phyloP scores from a whole-genome alignment of 2,329 filamentous ascomycete species.

The Huntiella omanensis region DNA sequence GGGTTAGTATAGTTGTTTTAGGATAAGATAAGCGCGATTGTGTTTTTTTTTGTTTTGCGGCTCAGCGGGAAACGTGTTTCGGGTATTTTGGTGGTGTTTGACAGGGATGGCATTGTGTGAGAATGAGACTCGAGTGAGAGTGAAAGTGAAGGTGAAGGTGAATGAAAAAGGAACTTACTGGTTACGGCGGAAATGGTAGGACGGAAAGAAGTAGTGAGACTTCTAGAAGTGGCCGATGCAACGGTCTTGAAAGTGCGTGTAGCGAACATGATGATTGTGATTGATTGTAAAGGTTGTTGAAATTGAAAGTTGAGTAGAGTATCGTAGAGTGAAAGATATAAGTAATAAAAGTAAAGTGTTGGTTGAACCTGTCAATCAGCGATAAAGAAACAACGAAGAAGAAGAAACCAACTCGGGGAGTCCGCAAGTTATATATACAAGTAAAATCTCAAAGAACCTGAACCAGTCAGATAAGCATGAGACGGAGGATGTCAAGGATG shows the following conservation, averaged over 20 bases:
- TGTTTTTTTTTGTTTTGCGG: too few relatives aligned
- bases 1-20: neutral
- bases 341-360: too few relatives aligned
- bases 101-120: neutral
- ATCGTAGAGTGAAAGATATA: neutral
- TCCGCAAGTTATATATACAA: neutral
- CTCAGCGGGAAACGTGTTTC: too few relatives aligned
- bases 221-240: neutral
- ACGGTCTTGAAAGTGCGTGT: slow-evolving; percentile 8
- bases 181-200: neutral
- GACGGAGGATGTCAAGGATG: neutral
- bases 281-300: neutral
- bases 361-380: too few relatives aligned
- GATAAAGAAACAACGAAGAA: too few relatives aligned
- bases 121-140: neutral
- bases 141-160: neutral
- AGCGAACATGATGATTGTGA: slow-evolving; percentile 7
- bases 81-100: neutral
- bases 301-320: neutral
- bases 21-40: neutral
- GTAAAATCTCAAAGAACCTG: neutral
- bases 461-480: slow-evolving; percentile 1
- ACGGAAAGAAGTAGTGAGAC: neutral
- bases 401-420: neutral
- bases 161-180: neutral